Conservation (phyloP, 2,329 filamentous ascomycete genomes). For the Rhexocercosporidium sp. region DNA sequence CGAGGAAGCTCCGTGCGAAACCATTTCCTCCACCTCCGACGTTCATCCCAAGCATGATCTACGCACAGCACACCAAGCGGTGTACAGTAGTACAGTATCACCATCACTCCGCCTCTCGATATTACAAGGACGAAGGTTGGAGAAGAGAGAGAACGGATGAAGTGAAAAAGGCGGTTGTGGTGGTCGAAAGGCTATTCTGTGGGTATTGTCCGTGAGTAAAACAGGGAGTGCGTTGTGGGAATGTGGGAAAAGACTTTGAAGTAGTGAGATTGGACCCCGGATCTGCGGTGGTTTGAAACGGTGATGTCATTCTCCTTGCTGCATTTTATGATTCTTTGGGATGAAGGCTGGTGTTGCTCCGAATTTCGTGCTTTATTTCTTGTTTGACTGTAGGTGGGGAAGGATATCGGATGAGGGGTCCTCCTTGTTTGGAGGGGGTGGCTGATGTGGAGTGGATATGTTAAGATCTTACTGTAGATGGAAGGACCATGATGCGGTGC, state of each 20-base stretch:
- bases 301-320: slow-evolving; percentile 1
- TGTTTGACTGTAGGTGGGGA: background rate
- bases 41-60: background rate
- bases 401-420: background rate
- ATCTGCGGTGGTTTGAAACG: background rate
- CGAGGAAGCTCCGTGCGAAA: background rate
- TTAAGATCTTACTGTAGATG: background rate
- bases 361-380: background rate
- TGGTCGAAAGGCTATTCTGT: background rate
- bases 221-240: background rate
- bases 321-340: background rate
- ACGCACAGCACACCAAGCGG: background rate
- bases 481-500: background rate
- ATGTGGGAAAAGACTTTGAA: too few relatives aligned
- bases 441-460: background rate
- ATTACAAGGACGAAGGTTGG: background rate
- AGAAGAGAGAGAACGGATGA: background rate
- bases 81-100: too few relatives aligned
- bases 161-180: background rate
- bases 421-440: background rate
- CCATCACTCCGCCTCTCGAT: background rate
- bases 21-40: background rate
- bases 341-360: background rate
- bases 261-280: slow-evolving; percentile 3
- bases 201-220: background rate